These are phyloP conservation scores for Silene coronaria DNA, from an alignment of 179 eudicot species.

Conservation along the genomic window DNA sequence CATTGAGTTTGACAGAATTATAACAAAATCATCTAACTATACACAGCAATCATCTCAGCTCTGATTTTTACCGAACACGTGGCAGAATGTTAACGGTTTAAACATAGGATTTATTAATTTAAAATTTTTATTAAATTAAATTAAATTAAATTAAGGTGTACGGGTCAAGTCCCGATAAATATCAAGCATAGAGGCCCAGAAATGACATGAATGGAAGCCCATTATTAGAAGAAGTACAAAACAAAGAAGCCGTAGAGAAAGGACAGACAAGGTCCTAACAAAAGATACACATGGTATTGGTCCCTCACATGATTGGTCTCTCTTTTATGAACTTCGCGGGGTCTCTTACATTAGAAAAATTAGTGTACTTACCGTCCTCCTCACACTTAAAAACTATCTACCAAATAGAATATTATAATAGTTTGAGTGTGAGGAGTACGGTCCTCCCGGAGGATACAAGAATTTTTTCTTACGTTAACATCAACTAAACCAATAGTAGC, in stretches of 20 bases:
- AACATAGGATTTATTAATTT: background rate
- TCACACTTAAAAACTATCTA: no score
- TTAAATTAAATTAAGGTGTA: background rate
- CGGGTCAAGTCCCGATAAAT: background rate
- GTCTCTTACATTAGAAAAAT: no score
- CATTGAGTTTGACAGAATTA: background rate
- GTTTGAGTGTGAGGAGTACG: no score
- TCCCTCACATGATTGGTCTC: conserved; percentile 22
- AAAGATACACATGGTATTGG: conserved; percentile 15
- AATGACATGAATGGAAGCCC: conserved; percentile 10
- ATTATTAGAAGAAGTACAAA: conserved; percentile 15
- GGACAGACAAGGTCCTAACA: conserved; percentile 11
- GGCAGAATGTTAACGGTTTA: conserved; percentile 15
- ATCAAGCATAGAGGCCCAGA: conserved; percentile 4
- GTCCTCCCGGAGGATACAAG: no score
- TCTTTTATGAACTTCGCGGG: background rate
- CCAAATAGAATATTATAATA: no score
- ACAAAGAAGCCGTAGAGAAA: conserved; percentile 7
- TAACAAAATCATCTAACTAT: background rate
- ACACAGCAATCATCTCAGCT: background rate
- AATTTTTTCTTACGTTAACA: no score
- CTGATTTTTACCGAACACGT: conserved; percentile 21
- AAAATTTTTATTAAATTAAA: no score
- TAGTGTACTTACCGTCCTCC: no score
- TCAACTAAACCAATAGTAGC: no score